A percentile compares a stretch with the other conserved stretches of the same genome.
phyloP scores from a whole-genome alignment of 768 basidiomycete genomes.

The Thelephora aurantiotincta region DNA sequence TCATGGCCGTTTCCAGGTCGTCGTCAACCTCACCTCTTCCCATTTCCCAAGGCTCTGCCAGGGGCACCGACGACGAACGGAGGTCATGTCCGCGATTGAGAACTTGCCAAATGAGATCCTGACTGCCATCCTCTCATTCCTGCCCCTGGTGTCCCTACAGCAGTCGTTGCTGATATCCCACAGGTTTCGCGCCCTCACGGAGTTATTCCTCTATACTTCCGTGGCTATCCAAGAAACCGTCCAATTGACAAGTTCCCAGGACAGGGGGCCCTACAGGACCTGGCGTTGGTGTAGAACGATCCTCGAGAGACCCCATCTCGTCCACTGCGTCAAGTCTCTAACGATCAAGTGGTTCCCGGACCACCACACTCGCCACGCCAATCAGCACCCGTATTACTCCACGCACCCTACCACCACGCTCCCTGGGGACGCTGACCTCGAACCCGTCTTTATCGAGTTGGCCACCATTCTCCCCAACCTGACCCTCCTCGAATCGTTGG shows the following conservation, averaged over 20 bases:
- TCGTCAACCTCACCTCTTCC: constrained; percentile 1
- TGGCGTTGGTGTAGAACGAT: constrained; percentile 40
- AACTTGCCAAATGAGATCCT: constrained; percentile 44
- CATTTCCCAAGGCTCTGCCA: not conserved
- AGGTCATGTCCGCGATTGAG: constrained; percentile 5
- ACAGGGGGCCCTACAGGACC: constrained; percentile 20
- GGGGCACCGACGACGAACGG: not conserved
- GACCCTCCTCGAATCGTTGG: constrained; percentile 36
- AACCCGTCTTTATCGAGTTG: constrained; percentile 15
- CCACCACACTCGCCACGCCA: constrained; percentile 11
- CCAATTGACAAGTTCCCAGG: constrained; percentile 12
- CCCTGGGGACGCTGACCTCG: constrained; percentile 9
- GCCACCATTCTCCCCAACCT: constrained; percentile 26
- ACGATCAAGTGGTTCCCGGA: constrained; percentile 42
- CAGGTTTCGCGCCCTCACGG: constrained; percentile 31
- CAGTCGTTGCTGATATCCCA: constrained; percentile 30
- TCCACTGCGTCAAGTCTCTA: constrained; percentile 29
- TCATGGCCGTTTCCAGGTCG: not conserved
- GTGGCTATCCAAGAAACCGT: constrained; percentile 31
- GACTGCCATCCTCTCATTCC: constrained; percentile 27
- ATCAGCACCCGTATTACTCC: constrained; percentile 10
- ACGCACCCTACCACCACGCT: constrained; percentile 5
- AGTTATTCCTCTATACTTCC: constrained; percentile 42
- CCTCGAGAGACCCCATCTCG: constrained; percentile 28
- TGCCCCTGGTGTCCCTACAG: constrained; percentile 21